Percentiles rank a stretch among this genome's conserved stretches.
Evolutionary conservation across 2,329 filamentous ascomycete genomes (phyloP).

Genomic region (Nigrograna mackinnonii): DNA sequence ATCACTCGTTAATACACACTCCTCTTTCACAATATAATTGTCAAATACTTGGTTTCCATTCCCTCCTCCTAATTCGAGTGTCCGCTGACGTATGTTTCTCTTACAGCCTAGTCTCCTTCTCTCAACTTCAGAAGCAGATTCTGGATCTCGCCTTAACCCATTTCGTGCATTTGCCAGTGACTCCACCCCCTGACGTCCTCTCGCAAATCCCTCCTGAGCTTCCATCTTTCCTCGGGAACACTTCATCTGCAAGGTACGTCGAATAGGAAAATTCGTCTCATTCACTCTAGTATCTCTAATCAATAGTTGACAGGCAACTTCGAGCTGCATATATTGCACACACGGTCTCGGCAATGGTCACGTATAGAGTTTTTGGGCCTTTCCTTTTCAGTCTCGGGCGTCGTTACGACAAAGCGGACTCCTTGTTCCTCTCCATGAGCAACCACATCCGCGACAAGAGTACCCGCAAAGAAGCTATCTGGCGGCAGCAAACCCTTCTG

Average conservation of each 20-base stretch:
- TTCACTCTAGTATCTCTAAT: neutral
- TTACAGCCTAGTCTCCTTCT: conserved; percentile 55
- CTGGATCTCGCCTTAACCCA: conserved; percentile 56
- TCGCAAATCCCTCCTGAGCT: conserved; percentile 56
- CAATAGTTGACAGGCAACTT: conserved; percentile 42
- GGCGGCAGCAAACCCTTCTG: conserved; percentile 61
- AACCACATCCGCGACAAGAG: conserved; percentile 61
- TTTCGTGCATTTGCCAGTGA: conserved; percentile 56
- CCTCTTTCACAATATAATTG: conserved; percentile 28
- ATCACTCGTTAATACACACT: conserved; percentile 16
- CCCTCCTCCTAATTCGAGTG: conserved; percentile 8
- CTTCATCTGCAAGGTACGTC: conserved; percentile 48
- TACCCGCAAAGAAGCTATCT: conserved; percentile 59
- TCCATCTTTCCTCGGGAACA: conserved; percentile 60
- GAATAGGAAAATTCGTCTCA: too few relatives aligned
- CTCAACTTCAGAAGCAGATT: conserved; percentile 55
- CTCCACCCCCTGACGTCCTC: conserved; percentile 54
- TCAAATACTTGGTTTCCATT: conserved; percentile 12
- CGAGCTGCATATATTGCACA: conserved; percentile 59
- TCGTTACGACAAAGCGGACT: conserved; percentile 60
- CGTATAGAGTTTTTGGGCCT: conserved; percentile 59
- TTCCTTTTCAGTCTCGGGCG: conserved; percentile 61
- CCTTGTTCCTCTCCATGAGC: conserved; percentile 58
- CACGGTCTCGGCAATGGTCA: conserved; percentile 60
- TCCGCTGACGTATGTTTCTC: conserved; percentile 16